Evolutionary conservation across 2,329 filamentous ascomycete genomes (phyloP).

Genomic region (Colletotrichum sp.): DNA sequence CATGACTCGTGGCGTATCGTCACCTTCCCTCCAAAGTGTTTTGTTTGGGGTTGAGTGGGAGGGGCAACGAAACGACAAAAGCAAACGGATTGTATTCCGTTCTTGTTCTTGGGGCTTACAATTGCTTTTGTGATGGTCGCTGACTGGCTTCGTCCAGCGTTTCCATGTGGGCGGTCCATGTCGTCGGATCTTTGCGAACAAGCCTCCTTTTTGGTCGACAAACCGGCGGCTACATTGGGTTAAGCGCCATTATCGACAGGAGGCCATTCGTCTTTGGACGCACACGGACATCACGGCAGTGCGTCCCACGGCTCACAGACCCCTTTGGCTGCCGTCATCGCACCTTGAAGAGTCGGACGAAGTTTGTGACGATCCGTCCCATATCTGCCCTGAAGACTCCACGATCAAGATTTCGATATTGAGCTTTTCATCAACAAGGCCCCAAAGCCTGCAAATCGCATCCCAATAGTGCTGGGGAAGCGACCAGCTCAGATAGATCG

Average conservation of each 20-base stretch:
- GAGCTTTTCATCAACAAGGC: neutral
- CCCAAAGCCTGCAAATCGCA: neutral
- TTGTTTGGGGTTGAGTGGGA: conserved; percentile 3
- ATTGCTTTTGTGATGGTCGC: neutral
- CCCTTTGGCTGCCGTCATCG: neutral
- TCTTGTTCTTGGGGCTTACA: neutral
- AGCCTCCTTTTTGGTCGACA: conserved; percentile 1
- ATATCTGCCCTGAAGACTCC: neutral
- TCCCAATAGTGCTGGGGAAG: neutral
- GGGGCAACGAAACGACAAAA: neutral
- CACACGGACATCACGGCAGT: conserved; percentile 4
- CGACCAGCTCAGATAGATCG: neutral
- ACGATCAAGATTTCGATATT: neutral
- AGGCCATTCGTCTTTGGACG: neutral
- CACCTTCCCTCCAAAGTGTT: neutral
- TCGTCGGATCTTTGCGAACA: conserved; percentile 19
- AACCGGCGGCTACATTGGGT: neutral
- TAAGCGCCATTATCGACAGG: neutral
- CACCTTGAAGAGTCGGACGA: neutral
- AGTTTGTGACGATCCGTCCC: neutral
- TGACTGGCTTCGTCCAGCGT: neutral
- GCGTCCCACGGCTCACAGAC: neutral
- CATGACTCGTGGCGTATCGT: conserved; percentile 8
- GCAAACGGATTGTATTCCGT: neutral
- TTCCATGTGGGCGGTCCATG: conserved; percentile 4